Base-by-base conservation (phyloP, 306 rosid species). In the Begonia loranthoides region DNA sequence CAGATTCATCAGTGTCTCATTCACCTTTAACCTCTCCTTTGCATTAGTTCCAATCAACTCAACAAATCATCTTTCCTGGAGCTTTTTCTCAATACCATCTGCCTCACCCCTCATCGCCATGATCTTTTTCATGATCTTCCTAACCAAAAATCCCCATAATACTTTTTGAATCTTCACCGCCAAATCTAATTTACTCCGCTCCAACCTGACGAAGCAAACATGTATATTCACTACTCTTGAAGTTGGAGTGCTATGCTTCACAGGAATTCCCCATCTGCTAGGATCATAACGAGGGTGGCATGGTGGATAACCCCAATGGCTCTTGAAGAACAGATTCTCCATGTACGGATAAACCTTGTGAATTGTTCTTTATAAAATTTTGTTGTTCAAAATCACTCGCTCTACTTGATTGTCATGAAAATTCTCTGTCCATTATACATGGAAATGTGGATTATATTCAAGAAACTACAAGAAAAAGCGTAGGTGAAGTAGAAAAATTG, bases 1-100 rank as follows among this genome's bases (percentile, higher is more conserved):
- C 71, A 84, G 62, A 61, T 60, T 81, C 95, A 81, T 84, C 55
- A 84, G 60, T 13, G 64, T 73, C 71, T 84, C 93, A 5, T 45
- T 62, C 0, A 79, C 56, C 70, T 47, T 81, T 50, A 81, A 12
- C 55, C 77, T 76, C 76, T 81, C 97, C 47, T 57, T 81, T 0
- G 46, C 52, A 10, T 81, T 77, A 15, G 13, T 75, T 58, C 28
- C 65, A 44, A 81, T 19, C 57, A 51, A 14, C 15, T 69, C 77
- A 24, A 55, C 54, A 0, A 63, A 64, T 9, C 64, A 76, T 2
- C 16, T 17, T 58, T 21, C 33, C 6, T 53, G 38, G 15, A 76
- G 45, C 24, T 6, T 67, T 28, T 15, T 71, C 59, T 66, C 79
- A 6, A 84, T 65, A 57, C 52, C 60, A 10, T 66, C 66, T 13